phyloP scores from a whole-genome alignment of 2,329 filamentous ascomycete genomes.

The Dactylellina parvicollis region DNA sequence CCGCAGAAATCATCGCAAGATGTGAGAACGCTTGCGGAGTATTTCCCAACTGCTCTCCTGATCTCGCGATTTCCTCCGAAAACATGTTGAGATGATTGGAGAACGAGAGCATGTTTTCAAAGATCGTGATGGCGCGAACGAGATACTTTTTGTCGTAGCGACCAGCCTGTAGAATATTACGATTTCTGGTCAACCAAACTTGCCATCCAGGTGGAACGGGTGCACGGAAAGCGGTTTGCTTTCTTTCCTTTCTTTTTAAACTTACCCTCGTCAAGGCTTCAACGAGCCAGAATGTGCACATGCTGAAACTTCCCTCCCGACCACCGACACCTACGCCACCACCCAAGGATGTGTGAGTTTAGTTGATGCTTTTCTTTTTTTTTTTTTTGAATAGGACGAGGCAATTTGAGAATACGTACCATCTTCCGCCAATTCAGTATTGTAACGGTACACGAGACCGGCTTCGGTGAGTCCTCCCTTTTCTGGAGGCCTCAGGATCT shows the following conservation, averaged over 20 bases:
- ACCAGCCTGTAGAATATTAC: conserved; percentile 22
- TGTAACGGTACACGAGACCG: conserved; percentile 78
- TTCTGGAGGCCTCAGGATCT: conserved; percentile 76
- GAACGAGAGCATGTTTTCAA: conserved; percentile 81
- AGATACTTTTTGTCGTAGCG: conserved; percentile 73
- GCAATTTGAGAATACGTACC: conserved; percentile 64
- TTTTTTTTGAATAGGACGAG: conserved; percentile 16
- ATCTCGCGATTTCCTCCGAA: conserved; percentile 78
- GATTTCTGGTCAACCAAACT: not conserved
- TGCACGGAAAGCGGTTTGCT: not conserved
- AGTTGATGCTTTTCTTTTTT: conserved; percentile 43
- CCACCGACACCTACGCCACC: conserved; percentile 72
- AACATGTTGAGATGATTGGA: conserved; percentile 82
- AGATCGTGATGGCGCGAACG: conserved; percentile 72
- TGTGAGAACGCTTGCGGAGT: conserved; percentile 83
- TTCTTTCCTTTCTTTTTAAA: not conserved
- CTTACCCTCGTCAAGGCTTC: conserved; percentile 78
- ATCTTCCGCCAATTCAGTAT: conserved; percentile 74
- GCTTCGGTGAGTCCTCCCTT: conserved; percentile 79
- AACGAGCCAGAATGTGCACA: conserved; percentile 86
- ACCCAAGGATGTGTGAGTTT: conserved; percentile 41
- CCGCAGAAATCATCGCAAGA: conserved; percentile 77
- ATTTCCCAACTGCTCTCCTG: conserved; percentile 80
- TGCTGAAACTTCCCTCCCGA: conserved; percentile 78
- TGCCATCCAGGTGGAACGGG: not conserved